A percentile compares a stretch with the other conserved stretches of the same genome.
Conservation (phyloP, 164 flowering plant genomes). For the Warburgia ugandensis region DNA sequence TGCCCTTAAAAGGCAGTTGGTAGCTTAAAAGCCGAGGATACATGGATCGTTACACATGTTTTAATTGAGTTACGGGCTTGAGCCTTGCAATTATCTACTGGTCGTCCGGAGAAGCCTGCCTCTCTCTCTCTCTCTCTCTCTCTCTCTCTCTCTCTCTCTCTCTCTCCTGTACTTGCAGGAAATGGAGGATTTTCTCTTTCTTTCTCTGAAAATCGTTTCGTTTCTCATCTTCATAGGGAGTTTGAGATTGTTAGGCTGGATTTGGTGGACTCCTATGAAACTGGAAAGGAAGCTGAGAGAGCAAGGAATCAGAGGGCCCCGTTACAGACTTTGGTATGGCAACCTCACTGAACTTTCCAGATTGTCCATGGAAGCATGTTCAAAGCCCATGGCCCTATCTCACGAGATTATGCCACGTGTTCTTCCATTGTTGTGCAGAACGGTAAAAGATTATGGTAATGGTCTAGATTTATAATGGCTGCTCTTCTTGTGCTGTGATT, state of each 20-base stretch:
- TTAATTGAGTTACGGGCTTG: no score
- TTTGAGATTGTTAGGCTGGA: not conserved
- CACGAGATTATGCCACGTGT: constrained; percentile 16
- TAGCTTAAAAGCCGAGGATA: no score
- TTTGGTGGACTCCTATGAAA: constrained; percentile 14
- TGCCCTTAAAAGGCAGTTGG: no score
- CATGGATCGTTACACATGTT: no score
- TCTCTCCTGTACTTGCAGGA: no score
- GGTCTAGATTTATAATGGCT: not conserved
- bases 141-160: no score
- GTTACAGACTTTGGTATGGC: constrained; percentile 8
- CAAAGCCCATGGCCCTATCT: constrained; percentile 16
- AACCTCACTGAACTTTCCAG: constrained; percentile 2
- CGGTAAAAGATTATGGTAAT: constrained; percentile 4
- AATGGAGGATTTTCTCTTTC: not conserved
- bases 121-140: no score
- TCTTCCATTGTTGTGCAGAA: constrained; percentile 9
- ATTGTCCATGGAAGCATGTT: constrained; percentile 5
- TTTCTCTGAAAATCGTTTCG: not conserved
- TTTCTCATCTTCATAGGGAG: not conserved
- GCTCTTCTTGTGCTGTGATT: not conserved
- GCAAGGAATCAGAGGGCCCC: constrained; percentile 12
- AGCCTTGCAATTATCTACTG: no score
- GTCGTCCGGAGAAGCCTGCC: no score
- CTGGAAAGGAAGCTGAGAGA: constrained; percentile 4